Conservation (phyloP, 495 filamentous ascomycete species). For the Elaphomyces granulatus region DNA sequence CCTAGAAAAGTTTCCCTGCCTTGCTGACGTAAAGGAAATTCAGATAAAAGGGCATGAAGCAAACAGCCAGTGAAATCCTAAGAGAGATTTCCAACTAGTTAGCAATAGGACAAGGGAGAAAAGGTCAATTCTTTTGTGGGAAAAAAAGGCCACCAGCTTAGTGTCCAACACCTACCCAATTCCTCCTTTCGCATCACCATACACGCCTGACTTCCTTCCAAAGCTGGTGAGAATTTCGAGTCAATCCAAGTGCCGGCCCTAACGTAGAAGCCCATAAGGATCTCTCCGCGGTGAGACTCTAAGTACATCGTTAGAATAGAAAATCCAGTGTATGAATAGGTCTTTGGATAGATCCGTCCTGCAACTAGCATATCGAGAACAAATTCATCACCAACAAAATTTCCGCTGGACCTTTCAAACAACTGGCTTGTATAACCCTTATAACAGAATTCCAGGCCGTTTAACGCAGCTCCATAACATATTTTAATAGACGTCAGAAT, state of each 20-base stretch:
- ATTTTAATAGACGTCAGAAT: constrained; percentile 61
- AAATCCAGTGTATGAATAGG: constrained; percentile 7
- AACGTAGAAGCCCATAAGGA: constrained; percentile 74
- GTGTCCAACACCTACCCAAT: constrained; percentile 47
- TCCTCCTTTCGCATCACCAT: constrained; percentile 69
- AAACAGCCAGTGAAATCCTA: constrained; percentile 53
- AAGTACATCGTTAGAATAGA: too few species aligned
- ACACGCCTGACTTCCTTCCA: constrained; percentile 71
- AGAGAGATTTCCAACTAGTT: constrained; percentile 4
- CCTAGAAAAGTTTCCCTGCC: not conserved
- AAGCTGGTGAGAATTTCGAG: constrained; percentile 80
- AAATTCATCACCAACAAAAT: constrained; percentile 61
- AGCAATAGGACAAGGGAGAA: constrained; percentile 1
- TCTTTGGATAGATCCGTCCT: not conserved
- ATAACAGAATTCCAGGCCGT: constrained; percentile 86
- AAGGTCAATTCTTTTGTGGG: too few species aligned
- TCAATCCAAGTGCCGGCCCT: constrained; percentile 77
- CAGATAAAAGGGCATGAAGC: not conserved
- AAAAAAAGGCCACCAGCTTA: too few species aligned
- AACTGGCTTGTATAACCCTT: constrained; percentile 77
- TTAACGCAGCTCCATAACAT: constrained; percentile 63
- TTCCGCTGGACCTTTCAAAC: constrained; percentile 74
- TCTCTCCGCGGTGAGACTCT: constrained; percentile 77
- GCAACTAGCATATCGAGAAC: constrained; percentile 15
- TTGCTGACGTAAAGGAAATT: not conserved